Evolutionary conservation across 23 red algal genomes (phyloP).

Genomic region (Gracilaria gracilis): DNA sequence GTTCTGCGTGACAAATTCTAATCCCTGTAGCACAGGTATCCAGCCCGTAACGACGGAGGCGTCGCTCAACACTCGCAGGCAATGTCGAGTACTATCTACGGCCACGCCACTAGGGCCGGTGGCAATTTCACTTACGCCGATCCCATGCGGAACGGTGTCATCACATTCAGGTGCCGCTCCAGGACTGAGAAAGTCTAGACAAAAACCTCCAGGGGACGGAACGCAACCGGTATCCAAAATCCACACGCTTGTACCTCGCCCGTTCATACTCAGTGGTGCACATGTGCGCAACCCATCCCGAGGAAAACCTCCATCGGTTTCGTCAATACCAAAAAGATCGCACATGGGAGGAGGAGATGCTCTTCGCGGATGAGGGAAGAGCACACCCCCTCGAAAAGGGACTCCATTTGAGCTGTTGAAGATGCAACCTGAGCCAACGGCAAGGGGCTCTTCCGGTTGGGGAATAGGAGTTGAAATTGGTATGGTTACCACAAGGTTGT

Average conservation of each 20-base stretch:
- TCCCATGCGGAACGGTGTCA: conserved; percentile 16
- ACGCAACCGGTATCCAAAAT: conserved; percentile 47
- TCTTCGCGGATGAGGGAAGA: not conserved
- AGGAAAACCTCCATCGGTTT: conserved; percentile 39
- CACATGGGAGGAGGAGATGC: not conserved
- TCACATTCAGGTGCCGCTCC: not conserved
- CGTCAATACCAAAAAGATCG: conserved; percentile 33
- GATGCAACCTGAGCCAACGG: not conserved
- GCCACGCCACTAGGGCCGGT: not conserved
- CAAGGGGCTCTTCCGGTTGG: not conserved
- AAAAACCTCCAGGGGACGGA: not conserved
- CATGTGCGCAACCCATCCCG: conserved; percentile 33
- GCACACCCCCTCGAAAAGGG: not conserved
- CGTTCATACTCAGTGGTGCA: conserved; percentile 13
- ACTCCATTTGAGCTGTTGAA: not conserved
- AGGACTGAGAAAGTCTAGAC: not conserved
- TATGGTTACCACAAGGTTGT: not conserved
- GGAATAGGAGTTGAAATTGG: not conserved
- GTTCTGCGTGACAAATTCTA: not conserved
- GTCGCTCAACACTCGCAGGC: not conserved
- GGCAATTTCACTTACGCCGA: not conserved
- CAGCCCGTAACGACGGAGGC: not conserved
- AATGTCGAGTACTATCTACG: not conserved
- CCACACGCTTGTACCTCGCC: conserved; percentile 9
- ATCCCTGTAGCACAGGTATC: not conserved